These are phyloP conservation scores for Puccinia triticina DNA, from an alignment of 1,284 basidiomycete genomes.

Conservation along the genomic window DNA sequence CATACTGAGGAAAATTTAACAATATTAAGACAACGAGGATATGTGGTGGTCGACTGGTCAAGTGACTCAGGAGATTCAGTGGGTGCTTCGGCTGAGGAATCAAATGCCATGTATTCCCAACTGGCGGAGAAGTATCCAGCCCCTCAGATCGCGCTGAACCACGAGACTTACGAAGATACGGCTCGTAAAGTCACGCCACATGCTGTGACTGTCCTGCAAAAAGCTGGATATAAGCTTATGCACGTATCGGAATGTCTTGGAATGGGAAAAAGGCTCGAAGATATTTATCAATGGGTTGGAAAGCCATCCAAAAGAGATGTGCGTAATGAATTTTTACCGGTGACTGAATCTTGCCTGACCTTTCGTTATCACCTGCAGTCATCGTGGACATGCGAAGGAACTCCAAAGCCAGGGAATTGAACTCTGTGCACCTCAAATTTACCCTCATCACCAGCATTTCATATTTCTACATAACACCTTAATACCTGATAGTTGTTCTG, in stretches of 20 bases:
- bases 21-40: constrained; percentile 34
- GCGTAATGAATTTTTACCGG: not conserved
- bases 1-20: constrained; percentile 20
- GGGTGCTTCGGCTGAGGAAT: constrained; percentile 3
- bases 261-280: constrained; percentile 1
- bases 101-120: constrained; percentile 6
- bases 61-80: constrained; percentile 37
- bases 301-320: constrained; percentile 33
- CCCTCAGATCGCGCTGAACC: constrained; percentile 32
- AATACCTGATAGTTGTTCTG: no score
- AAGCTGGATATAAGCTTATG: constrained; percentile 36
- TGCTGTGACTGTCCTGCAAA: constrained; percentile 38
- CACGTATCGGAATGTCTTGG: constrained; percentile 43
- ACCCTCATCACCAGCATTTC: no score
- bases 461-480: no score
- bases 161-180: constrained; percentile 27
- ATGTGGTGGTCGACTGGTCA: constrained; percentile 38
- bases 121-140: constrained; percentile 13
- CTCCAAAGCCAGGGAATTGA: not conserved
- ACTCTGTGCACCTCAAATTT: no score
- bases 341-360: not conserved
- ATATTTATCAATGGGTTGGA: constrained; percentile 43
- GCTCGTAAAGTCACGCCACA: constrained; percentile 28
- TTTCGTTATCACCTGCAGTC: not conserved
- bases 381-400: constrained; percentile 38